A percentile compares a stretch with the other conserved stretches of the same genome.
These are phyloP conservation scores for Sugiyamaella grinbergsii DNA, from an alignment of 1,139 yeast species.

Conservation along the genomic window DNA sequence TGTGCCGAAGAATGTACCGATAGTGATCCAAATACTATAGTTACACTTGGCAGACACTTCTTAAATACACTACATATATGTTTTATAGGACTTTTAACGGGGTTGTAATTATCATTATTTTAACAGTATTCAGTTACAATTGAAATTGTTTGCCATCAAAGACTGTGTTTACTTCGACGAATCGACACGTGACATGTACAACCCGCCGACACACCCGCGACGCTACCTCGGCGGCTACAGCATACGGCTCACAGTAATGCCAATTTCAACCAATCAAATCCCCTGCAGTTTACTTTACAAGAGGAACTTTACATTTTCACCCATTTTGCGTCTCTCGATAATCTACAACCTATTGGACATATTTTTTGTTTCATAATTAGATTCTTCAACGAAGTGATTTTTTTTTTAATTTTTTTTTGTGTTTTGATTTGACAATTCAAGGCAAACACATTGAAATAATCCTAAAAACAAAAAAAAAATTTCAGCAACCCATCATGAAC, in stretches of 20 bases:
- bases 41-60: slow-evolving; percentile 51
- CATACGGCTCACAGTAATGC: slow-evolving; percentile 3
- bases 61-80: too few species aligned
- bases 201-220: slow-evolving; percentile 1
- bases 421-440: not conserved
- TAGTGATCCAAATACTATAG: slow-evolving; percentile 42
- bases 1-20: slow-evolving; percentile 28
- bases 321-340: slow-evolving; percentile 1
- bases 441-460: not conserved
- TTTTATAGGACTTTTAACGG: too few species aligned
- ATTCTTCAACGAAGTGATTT: not conserved
- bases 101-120: too few species aligned
- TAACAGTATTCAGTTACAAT: too few species aligned
- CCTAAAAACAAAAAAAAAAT: not conserved
- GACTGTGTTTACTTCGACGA: too few species aligned
- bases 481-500: slow-evolving; percentile 3
- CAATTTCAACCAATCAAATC: slow-evolving; percentile 9
- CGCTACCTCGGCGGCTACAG: not conserved
- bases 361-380: slow-evolving; percentile 5
- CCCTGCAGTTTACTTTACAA: slow-evolving; percentile 8
- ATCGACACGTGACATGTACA: too few species aligned
- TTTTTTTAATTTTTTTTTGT: not conserved
- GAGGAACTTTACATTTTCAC: slow-evolving; percentile 6
- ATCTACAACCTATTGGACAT: slow-evolving; percentile 6
- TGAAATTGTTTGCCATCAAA: too few species aligned